These are phyloP conservation scores for Psidium guajava DNA, from an alignment of 345 rosid species.

Conservation along the genomic window DNA sequence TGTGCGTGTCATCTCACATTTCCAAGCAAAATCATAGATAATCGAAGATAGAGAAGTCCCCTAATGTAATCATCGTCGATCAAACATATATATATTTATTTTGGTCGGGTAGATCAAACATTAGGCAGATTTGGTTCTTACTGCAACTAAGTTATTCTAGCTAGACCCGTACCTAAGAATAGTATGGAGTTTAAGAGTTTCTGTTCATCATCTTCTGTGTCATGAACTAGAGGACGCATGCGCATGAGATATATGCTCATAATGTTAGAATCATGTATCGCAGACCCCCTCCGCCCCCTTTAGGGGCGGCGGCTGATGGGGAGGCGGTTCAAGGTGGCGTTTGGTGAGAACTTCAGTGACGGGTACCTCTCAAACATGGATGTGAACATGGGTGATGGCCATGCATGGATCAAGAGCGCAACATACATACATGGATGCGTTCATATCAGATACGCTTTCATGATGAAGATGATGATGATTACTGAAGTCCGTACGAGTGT, in stretches of 20 bases:
- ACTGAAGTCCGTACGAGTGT: constrained; percentile 57
- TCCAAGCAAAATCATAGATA: not conserved
- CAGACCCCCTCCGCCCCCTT: not conserved
- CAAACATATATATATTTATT: not conserved
- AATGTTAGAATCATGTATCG: not conserved
- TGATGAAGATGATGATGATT: not conserved
- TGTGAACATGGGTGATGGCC: not conserved
- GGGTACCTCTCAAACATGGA: constrained; percentile 9
- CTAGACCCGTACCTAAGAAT: not conserved
- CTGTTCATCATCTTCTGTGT: not conserved
- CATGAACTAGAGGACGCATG: not conserved
- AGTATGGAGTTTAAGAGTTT: not conserved
- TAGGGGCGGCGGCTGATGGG: not conserved
- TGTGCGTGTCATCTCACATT: not conserved
- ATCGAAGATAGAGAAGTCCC: not conserved
- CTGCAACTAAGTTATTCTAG: not conserved
- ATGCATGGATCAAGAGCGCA: not conserved
- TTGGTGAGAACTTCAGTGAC: constrained; percentile 14
- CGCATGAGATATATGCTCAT: not conserved
- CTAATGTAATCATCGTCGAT: not conserved
- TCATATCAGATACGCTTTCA: not conserved
- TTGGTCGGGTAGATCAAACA: not conserved
- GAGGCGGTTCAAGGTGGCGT: not conserved
- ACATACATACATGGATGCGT: not conserved
- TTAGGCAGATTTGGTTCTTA: not conserved